Percentiles rank a stretch among this genome's conserved stretches.
Evolutionary conservation across 495 filamentous ascomycete species (phyloP).

Genomic region (Sordaria brevicollis): DNA sequence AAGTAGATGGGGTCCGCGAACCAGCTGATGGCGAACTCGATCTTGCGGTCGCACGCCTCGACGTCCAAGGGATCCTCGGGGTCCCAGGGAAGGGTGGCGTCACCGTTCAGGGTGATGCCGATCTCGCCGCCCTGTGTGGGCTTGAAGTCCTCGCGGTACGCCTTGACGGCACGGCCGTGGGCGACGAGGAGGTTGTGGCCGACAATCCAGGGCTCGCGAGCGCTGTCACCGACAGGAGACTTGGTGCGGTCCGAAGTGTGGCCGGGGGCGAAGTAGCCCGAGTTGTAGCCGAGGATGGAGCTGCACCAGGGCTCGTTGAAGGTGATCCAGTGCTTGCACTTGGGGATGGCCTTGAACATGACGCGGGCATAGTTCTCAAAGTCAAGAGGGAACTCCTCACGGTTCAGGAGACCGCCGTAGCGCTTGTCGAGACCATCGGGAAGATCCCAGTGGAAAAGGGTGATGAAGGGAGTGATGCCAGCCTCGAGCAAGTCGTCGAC

Average conservation of each 20-base stretch:
- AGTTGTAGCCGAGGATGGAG: conserved; percentile 50
- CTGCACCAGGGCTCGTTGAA: conserved; percentile 59
- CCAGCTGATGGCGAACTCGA: conserved; percentile 58
- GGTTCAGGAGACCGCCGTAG: conserved; percentile 51
- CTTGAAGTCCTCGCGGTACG: conserved; percentile 61
- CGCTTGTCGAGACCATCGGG: conserved; percentile 50
- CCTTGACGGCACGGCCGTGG: conserved; percentile 52
- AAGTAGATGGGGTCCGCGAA: conserved; percentile 68
- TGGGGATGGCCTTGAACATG: conserved; percentile 46
- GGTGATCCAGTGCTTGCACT: conserved; percentile 56
- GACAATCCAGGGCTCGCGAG: conserved; percentile 48
- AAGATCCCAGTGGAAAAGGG: conserved; percentile 56
- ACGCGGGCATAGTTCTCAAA: conserved; percentile 50
- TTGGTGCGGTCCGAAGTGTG: conserved; percentile 47
- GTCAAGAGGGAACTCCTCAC: conserved; percentile 48
- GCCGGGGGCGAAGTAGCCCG: conserved; percentile 50
- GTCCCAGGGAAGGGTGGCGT: conserved; percentile 49
- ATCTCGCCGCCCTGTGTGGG: conserved; percentile 46
- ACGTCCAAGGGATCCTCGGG: conserved; percentile 44
- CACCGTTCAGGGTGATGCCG: conserved; percentile 53
- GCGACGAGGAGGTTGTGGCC: conserved; percentile 52
- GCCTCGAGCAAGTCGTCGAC: conserved; percentile 49
- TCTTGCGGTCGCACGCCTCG: conserved; percentile 51
- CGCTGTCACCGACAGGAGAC: conserved; percentile 44
- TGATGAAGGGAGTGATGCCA: conserved; percentile 51